Conservation (phyloP, 2,329 filamentous ascomycete species). For the Ophiostoma novo-ulmi region DNA sequence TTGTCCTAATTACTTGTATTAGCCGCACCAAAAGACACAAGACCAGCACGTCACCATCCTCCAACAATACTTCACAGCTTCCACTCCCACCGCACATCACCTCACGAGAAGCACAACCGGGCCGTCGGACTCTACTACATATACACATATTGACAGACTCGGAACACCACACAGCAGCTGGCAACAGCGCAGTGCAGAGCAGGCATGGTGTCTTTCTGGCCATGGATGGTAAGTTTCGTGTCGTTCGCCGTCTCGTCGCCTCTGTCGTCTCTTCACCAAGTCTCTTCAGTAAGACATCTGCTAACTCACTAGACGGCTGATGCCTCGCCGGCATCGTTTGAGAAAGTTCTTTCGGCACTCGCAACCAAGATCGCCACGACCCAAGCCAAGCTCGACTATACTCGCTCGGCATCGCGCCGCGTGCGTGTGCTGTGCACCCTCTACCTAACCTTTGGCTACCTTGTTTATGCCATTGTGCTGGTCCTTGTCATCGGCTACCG, state of each 20-base stretch:
- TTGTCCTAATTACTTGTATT: background rate
- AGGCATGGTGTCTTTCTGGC: constrained; percentile 35
- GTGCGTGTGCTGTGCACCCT: constrained; percentile 82
- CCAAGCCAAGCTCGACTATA: constrained; percentile 66
- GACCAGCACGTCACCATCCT: constrained; percentile 5
- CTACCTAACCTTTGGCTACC: constrained; percentile 85
- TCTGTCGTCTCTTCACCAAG: background rate
- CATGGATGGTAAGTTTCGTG: constrained; percentile 25
- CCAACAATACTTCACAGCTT: background rate
- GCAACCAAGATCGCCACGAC: constrained; percentile 75
- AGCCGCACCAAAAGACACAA: constrained; percentile 3
- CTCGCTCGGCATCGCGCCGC: constrained; percentile 67
- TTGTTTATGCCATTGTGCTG: constrained; percentile 77
- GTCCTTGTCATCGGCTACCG: constrained; percentile 78
- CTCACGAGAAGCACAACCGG: background rate
- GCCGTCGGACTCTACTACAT: background rate
- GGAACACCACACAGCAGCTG: background rate
- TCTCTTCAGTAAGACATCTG: background rate
- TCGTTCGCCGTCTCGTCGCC: background rate
- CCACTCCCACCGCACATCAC: background rate
- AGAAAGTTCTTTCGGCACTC: constrained; percentile 79
- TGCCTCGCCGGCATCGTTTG: constrained; percentile 83
- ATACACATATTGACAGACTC: background rate
- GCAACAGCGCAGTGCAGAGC: background rate
- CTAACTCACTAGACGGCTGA: constrained; percentile 58